These are phyloP conservation scores for Phytopythium vexans DNA, from an alignment of 352 stramenopile genomes.

Conservation along the genomic window DNA sequence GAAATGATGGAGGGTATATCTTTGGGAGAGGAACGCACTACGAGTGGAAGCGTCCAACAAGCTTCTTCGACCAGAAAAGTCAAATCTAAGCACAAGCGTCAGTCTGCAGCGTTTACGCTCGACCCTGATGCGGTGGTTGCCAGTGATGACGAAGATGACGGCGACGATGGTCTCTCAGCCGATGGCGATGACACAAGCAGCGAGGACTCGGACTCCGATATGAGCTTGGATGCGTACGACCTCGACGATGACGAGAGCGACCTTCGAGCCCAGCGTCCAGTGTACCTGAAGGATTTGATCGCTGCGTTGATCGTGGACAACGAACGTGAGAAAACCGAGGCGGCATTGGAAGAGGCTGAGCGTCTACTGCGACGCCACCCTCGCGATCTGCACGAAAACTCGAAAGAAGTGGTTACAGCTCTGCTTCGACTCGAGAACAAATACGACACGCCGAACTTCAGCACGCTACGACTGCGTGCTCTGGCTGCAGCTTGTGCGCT, in stretches of 20 bases:
- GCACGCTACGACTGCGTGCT: constrained; percentile 33
- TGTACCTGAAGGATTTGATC: constrained; percentile 76
- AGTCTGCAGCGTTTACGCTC: constrained; percentile 18
- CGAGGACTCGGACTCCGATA: constrained; percentile 56
- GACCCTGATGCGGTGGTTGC: constrained; percentile 60
- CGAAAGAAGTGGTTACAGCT: constrained; percentile 42
- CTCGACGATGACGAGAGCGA: constrained; percentile 70
- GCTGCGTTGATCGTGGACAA: constrained; percentile 47
- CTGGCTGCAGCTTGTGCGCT: constrained; percentile 48
- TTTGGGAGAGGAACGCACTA: no score
- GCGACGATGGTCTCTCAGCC: constrained; percentile 2
- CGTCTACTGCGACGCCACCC: constrained; percentile 45
- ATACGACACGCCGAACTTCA: constrained; percentile 61
- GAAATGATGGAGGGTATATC: background rate
- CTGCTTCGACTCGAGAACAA: constrained; percentile 74
- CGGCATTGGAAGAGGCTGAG: constrained; percentile 52
- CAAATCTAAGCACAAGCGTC: constrained; percentile 3
- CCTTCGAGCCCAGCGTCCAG: constrained; percentile 41
- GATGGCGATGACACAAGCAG: constrained; percentile 19
- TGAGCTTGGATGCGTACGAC: constrained; percentile 66
- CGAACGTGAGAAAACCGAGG: constrained; percentile 53
- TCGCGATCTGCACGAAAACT: constrained; percentile 62
- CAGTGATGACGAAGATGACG: constrained; percentile 39
- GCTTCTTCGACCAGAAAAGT: background rate
- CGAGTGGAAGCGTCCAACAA: no score